Evolutionary conservation across 2,329 filamentous ascomycete species (phyloP).

Genomic region (Stemphylium beticola): DNA sequence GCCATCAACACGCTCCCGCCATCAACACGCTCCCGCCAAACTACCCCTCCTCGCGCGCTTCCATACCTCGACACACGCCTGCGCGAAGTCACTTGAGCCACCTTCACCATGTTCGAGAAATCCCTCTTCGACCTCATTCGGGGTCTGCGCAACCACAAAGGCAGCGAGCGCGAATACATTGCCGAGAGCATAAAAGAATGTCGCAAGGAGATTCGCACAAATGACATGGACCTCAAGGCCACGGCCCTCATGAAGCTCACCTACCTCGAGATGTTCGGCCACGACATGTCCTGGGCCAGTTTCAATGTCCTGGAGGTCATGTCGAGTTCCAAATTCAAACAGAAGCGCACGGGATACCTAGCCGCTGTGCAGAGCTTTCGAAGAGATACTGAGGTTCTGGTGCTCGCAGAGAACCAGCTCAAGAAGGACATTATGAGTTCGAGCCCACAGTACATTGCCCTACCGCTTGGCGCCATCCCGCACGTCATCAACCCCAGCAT

Average conservation of each 20-base stretch:
- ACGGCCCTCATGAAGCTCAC: slow-evolving; percentile 94
- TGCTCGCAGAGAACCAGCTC: slow-evolving; percentile 94
- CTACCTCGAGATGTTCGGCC: slow-evolving; percentile 98
- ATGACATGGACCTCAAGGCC: slow-evolving; percentile 98
- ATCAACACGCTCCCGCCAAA: slow-evolving; percentile 28
- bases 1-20: slow-evolving; percentile 25
- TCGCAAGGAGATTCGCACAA: slow-evolving; percentile 85
- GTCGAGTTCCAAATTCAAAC: slow-evolving; percentile 91
- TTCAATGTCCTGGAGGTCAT: slow-evolving; percentile 99
- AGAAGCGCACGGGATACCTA: slow-evolving; percentile 94
- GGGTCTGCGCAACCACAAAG: slow-evolving; percentile 93
- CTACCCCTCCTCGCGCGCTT: slow-evolving; percentile 37
- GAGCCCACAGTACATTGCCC: slow-evolving; percentile 75
- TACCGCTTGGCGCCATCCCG: slow-evolving; percentile 88
- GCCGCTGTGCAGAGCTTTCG: slow-evolving; percentile 96
- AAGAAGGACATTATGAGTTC: slow-evolving; percentile 89
- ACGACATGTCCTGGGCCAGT: slow-evolving; percentile 99
- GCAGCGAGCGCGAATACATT: slow-evolving; percentile 93
- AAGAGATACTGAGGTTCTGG: slow-evolving; percentile 93
- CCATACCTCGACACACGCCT: slow-evolving; percentile 22
- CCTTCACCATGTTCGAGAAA: slow-evolving; percentile 76
- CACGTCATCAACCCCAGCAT: slow-evolving; percentile 93
- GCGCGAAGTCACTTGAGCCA: slow-evolving; percentile 22
- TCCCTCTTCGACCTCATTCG: slow-evolving; percentile 98
- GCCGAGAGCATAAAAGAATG: slow-evolving; percentile 94